Percentiles rank a stretch among this genome's conserved stretches.
Evolutionary conservation across 2,329 filamentous ascomycete genomes (phyloP).

Genomic region (Ilyonectria destructans): DNA sequence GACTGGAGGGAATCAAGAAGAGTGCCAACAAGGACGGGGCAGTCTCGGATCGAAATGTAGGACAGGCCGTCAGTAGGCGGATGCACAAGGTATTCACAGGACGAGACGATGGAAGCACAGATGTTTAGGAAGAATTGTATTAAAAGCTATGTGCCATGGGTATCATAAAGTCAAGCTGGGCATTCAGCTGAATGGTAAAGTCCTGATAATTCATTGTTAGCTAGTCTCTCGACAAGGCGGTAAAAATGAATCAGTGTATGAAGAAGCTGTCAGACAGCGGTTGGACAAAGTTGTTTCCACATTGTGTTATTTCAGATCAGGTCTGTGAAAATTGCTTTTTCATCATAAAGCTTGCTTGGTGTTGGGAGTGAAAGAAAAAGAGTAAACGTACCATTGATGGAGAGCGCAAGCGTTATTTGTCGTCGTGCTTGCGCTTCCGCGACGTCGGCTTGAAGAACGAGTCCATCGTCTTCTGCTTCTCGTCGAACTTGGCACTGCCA

Average conservation of each 20-base stretch:
- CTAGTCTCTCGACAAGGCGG: conserved; percentile 45
- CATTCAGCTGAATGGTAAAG: neutral
- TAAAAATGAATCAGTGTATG: conserved; percentile 8
- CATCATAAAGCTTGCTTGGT: conserved; percentile 70
- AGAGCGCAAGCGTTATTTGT: conserved; percentile 39
- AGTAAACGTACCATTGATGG: conserved; percentile 58
- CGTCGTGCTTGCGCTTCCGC: conserved; percentile 49
- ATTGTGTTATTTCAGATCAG: conserved; percentile 81
- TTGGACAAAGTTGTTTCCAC: conserved; percentile 84
- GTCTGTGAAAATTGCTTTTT: conserved; percentile 83
- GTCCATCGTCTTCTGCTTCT: conserved; percentile 82
- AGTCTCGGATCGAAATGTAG: conserved; percentile 69
- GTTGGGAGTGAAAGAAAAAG: conserved; percentile 32
- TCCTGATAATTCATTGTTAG: conserved; percentile 43
- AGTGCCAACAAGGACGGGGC: conserved; percentile 72
- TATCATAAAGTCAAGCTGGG: conserved; percentile 4
- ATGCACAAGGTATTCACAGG: conserved; percentile 75
- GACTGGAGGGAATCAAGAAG: conserved; percentile 75
- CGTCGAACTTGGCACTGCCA: conserved; percentile 83
- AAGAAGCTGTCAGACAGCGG: conserved; percentile 80
- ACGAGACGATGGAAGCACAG: conserved; percentile 69
- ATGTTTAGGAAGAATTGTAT: conserved; percentile 59
- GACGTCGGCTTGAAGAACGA: conserved; percentile 77
- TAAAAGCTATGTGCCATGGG: conserved; percentile 27
- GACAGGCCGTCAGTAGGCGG: conserved; percentile 72